Percentiles rank a stretch among this genome's conserved stretches.
Evolutionary conservation across 1,139 yeast species (phyloP).

Genomic region (Diutina pseudorugosa): DNA sequence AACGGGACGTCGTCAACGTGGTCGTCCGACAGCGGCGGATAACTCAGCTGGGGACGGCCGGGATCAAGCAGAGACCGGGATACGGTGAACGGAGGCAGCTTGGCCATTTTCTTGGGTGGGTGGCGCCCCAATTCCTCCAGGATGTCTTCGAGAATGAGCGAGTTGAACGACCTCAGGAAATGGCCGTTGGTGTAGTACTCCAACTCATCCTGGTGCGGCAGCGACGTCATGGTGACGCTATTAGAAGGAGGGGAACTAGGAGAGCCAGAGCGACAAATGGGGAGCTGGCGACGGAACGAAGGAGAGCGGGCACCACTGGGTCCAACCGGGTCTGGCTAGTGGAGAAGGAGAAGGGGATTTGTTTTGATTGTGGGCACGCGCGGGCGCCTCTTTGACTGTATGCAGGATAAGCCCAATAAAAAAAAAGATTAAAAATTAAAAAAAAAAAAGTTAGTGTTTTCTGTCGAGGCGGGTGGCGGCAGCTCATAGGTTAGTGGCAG

Average conservation of each 20-base stretch:
- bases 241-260: neutral
- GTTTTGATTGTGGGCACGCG: neutral
- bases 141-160: constrained; percentile 3
- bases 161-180: neutral
- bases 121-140: neutral
- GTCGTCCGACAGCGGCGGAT: neutral
- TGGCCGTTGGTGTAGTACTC: constrained; percentile 4
- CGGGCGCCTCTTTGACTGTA: neutral
- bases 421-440: too few species aligned
- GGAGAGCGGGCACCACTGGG: neutral
- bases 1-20: neutral
- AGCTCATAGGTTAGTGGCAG: too few species aligned
- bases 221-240: constrained; percentile 2
- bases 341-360: neutral
- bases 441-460: neutral
- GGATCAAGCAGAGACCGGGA: neutral
- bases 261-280: too few species aligned
- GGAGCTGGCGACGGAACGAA: neutral
- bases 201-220: constrained; percentile 3
- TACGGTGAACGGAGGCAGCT: neutral
- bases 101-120: neutral
- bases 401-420: neutral
- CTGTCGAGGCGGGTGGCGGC: neutral
- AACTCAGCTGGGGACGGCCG: neutral
- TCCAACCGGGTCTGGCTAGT: neutral